These are phyloP conservation scores for Wickerhamomyces sydowiorum DNA, from an alignment of 805 yeast genomes.

Conservation along the genomic window DNA sequence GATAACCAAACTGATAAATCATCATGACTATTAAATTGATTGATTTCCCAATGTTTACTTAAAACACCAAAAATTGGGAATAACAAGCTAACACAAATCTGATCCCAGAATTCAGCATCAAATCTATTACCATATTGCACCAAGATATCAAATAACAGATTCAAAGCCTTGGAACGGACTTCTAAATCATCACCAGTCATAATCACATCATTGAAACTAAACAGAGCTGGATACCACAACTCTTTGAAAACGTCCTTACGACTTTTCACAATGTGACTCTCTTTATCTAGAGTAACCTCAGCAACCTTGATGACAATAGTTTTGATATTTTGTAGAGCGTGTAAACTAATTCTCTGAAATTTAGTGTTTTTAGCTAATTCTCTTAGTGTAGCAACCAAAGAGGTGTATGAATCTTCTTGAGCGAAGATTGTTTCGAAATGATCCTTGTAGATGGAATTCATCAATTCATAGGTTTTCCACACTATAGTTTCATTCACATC, in stretches of 20 bases:
- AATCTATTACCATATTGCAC: slow-evolving; percentile 77
- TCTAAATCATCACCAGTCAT: slow-evolving; percentile 94
- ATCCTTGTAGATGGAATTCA: slow-evolving; percentile 54
- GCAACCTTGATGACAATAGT: slow-evolving; percentile 57
- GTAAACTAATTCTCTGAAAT: slow-evolving; percentile 76
- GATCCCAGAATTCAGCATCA: slow-evolving; percentile 73
- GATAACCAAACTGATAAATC: slow-evolving; percentile 94
- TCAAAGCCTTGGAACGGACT: slow-evolving; percentile 84
- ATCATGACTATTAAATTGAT: slow-evolving; percentile 65
- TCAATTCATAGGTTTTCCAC: slow-evolving; percentile 54
- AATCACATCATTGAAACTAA: slow-evolving; percentile 80
- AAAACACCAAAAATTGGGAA: slow-evolving; percentile 89
- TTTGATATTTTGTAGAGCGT: slow-evolving; percentile 70
- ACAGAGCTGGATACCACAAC: slow-evolving; percentile 83
- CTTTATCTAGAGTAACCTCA: slow-evolving; percentile 28
- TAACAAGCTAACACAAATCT: slow-evolving; percentile 66
- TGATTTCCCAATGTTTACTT: slow-evolving; percentile 67
- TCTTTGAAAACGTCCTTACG: slow-evolving; percentile 43
- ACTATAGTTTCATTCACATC: slow-evolving; percentile 56
- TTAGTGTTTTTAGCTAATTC: slow-evolving; percentile 78
- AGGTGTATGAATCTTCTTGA: slow-evolving; percentile 60
- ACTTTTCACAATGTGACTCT: slow-evolving; percentile 18
- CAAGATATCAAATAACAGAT: slow-evolving; percentile 73
- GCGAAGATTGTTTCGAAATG: slow-evolving; percentile 56
- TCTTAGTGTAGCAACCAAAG: slow-evolving; percentile 69